Base-by-base conservation (phyloP, 2,329 filamentous ascomycete species). In the Paraconiothyrium sp. region DNA sequence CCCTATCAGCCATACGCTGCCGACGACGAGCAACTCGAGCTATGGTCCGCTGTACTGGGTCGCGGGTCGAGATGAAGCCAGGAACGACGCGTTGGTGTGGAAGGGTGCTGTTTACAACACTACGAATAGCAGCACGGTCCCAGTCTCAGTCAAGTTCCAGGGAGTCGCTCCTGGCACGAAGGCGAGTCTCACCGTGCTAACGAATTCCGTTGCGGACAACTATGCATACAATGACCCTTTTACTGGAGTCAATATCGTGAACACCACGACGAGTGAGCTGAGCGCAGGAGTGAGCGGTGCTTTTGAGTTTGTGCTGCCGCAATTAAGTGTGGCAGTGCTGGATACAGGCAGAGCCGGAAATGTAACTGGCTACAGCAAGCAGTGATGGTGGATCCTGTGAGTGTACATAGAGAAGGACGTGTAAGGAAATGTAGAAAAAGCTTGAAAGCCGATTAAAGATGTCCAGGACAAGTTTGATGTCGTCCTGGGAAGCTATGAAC, bases 311-410 rank as follows among this genome's bases (percentile, higher is more conserved):
- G 78, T 71, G 30, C 62, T 89, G 68, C 86, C 86, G 0, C 78
- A 85, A 65, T 74, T 87, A 60, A 87, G 85, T 65, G 82, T 89
- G 52, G 85, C 85, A 14, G 82, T 89, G 2, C 69, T 89, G 56
- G 84, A 87, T 46, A 74, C 72, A 16, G 76, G 70, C 22, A 46
- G 22, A 14, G 49, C 58, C 30, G 61, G 51, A 1, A 56, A 39
- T 35, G 37, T 32, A 30, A 56, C 41, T 1, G 43, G 43, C 3
- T 56, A 56, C 34, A 22, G 41, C 16, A 47, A 43, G 41, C n/a
- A 46, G 11, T 37, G 13, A 30, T 56, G 20, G 41, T 30, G 9
- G 10, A 22, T 14, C 14, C 47, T 14, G 6, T 44, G 30, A 37
- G 0, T n/a, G 24, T 44, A 11, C 14, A 43, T 54, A 34, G 39